phyloP scores from a whole-genome alignment of 495 filamentous ascomycete genomes.

The Parmelia sp. region DNA sequence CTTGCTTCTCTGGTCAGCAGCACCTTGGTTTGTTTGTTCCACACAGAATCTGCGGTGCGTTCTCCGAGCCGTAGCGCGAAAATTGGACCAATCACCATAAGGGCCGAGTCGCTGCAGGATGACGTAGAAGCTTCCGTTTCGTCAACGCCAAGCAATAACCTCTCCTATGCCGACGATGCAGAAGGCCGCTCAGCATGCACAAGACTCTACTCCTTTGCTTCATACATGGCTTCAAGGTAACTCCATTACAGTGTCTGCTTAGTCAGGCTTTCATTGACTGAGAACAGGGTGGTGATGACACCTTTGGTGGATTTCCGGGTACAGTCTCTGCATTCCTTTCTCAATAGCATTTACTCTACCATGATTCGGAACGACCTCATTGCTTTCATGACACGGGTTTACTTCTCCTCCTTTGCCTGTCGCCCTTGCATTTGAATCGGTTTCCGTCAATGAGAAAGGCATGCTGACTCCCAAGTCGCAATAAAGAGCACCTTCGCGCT shows the following conservation, averaged over 20 bases:
- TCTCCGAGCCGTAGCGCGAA: not conserved
- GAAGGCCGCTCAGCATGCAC: constrained; percentile 54
- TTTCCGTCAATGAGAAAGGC: not conserved
- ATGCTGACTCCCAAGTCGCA: not conserved
- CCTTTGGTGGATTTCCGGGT: constrained; percentile 67
- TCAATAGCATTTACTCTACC: too few species aligned
- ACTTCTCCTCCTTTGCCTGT: not conserved
- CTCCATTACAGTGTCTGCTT: not conserved
- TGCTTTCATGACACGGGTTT: too few species aligned
- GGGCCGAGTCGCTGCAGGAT: constrained; percentile 1
- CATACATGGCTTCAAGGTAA: constrained; percentile 96
- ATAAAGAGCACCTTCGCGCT: constrained; percentile 55
- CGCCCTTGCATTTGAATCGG: not conserved
- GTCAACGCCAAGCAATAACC: constrained; percentile 3
- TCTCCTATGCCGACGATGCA: constrained; percentile 8
- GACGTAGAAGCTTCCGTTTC: not conserved
- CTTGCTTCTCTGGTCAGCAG: not conserved
- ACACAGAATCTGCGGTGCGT: not conserved
- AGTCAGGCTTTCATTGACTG: constrained; percentile 20
- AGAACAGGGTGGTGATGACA: constrained; percentile 74
- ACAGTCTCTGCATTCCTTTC: too few species aligned
- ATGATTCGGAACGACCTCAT: too few species aligned
- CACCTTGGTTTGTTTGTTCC: not conserved
- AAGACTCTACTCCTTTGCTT: constrained; percentile 88
- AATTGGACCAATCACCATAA: not conserved